Conservation (phyloP, 2,329 filamentous ascomycete species). For the Bipolaris sorokiniana region DNA sequence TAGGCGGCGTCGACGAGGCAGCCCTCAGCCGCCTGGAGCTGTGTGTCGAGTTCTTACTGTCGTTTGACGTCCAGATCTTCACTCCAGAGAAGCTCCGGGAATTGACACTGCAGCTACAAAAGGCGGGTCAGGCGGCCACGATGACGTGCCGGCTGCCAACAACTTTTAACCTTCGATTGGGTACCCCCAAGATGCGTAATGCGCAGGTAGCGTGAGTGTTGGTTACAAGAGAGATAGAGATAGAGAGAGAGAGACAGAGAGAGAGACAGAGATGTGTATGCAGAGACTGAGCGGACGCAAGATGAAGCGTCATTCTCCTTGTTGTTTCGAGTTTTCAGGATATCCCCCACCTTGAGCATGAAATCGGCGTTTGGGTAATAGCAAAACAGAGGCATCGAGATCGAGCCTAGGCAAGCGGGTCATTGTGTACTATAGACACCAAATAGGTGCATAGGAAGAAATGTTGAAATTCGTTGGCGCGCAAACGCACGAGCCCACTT, state of each 20-base stretch:
- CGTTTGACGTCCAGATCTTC: slow-evolving; percentile 50
- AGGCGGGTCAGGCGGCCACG: slow-evolving; percentile 48
- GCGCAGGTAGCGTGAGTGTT: slow-evolving; percentile 20
- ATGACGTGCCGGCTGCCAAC: slow-evolving; percentile 42
- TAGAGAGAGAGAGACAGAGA: background rate
- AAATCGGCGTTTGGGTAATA: slow-evolving; percentile 29
- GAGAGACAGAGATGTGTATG: background rate
- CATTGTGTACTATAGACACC: slow-evolving; percentile 15
- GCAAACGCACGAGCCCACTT: slow-evolving; percentile 6
- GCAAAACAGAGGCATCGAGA: slow-evolving; percentile 19
- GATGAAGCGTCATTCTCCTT: slow-evolving; percentile 3
- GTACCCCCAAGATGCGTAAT: slow-evolving; percentile 34
- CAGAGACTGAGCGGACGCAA: background rate
- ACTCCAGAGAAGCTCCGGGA: slow-evolving; percentile 43
- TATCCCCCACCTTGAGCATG: slow-evolving; percentile 31
- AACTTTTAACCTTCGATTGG: slow-evolving; percentile 43
- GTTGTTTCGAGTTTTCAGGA: slow-evolving; percentile 29
- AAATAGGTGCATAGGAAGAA: slow-evolving; percentile 11
- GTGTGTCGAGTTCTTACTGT: slow-evolving; percentile 61
- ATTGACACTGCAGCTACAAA: slow-evolving; percentile 46
- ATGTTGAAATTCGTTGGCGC: slow-evolving; percentile 8
- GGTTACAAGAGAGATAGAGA: background rate
- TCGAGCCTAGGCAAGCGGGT: slow-evolving; percentile 5
- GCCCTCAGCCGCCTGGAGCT: slow-evolving; percentile 88
- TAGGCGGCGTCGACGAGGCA: slow-evolving; percentile 82